Percentiles rank a stretch among this genome's conserved stretches.
Evolutionary conservation across 1,284 basidiomycete species (phyloP).

Genomic region (Abortiporus biennis): DNA sequence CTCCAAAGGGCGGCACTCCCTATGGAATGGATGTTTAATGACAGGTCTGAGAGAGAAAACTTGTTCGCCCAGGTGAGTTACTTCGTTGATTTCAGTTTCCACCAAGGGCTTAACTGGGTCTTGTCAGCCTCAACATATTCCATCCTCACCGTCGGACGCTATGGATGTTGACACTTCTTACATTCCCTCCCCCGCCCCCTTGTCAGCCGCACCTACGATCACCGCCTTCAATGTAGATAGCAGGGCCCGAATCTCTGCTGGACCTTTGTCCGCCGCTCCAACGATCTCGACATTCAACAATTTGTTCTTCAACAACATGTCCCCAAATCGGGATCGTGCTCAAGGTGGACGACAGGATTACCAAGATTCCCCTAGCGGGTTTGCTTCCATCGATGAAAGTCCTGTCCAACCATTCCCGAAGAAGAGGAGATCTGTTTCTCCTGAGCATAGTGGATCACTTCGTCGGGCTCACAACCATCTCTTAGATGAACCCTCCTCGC

Average conservation of each 20-base stretch:
- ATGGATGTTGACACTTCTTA: slow-evolving; percentile 70
- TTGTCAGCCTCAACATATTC: slow-evolving; percentile 19
- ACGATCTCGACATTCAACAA: slow-evolving; percentile 46
- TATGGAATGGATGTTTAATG: slow-evolving; percentile 48
- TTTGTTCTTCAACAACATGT: slow-evolving; percentile 55
- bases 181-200: slow-evolving; percentile 16
- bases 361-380: slow-evolving; percentile 11
- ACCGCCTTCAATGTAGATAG: slow-evolving; percentile 23
- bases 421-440: slow-evolving; percentile 68
- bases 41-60: slow-evolving; percentile 17
- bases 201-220: slow-evolving; percentile 23
- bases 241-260: slow-evolving; percentile 22
- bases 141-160: slow-evolving; percentile 38
- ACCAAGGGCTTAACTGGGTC: slow-evolving; percentile 13
- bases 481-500: slow-evolving; percentile 39
- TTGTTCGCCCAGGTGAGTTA: slow-evolving; percentile 26
- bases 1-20: slow-evolving; percentile 58
- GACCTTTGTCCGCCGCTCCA: slow-evolving; percentile 46
- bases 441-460: slow-evolving; percentile 19
- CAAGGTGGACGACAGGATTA: slow-evolving; percentile 4
- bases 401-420: slow-evolving; percentile 41
- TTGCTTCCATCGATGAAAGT: slow-evolving; percentile 31
- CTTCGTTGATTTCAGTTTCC: slow-evolving; percentile 10
- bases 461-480: slow-evolving; percentile 9
- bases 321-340: slow-evolving; percentile 27